Base-by-base conservation (phyloP, 2,329 filamentous ascomycete species). In the Verticillium klebahnii region DNA sequence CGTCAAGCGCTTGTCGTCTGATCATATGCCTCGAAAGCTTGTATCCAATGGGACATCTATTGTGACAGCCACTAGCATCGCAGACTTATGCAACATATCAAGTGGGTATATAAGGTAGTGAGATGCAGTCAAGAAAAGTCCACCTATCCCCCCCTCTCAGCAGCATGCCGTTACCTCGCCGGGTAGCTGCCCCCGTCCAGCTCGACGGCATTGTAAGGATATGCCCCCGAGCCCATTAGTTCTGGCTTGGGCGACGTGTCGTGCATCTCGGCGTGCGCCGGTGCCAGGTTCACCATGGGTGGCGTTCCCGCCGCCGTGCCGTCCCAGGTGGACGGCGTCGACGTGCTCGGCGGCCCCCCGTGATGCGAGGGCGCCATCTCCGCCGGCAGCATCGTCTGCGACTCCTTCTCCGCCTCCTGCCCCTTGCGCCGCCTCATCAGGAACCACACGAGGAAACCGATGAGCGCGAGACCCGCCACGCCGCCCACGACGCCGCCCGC, bases 401-500 rank as follows among this genome's bases (percentile, higher is more conserved):
- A 25, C 45, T 52, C 60, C 45, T 70, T 70, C 31, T 72, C 70
- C 62, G 17, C 12, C 8, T 37, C 32, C 17, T 25, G 9, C 8
- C 73, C 70, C 60, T 69, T 77, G 54, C 68, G 72, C 31, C 74
- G 75, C 25, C 75, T 77, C 60, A 79, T 59, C 23, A 81, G 67
- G 65, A 80, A 75, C 68, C 78, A 81, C 40, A 72, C 69, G 11
- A 67, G 75, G 7, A 74, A 64, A 23, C 71, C 74, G 55, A 82
- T 69, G n/a, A 82, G 67, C 2, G 70, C 75, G 23, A 82, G 65
- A 15, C 67, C 74, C 0, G 69, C 75, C 3, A 80, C 74, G 14
- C 80, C 80, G n/a, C 79, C 80, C 11, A 82, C 77, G 3, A 74
- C 73, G 31, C 80, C 80, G 12, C 80, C 80, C 8, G 71, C 78